Conservation (phyloP, 1,139 yeast genomes). For the Debaryomycetaceae sp. region DNA sequence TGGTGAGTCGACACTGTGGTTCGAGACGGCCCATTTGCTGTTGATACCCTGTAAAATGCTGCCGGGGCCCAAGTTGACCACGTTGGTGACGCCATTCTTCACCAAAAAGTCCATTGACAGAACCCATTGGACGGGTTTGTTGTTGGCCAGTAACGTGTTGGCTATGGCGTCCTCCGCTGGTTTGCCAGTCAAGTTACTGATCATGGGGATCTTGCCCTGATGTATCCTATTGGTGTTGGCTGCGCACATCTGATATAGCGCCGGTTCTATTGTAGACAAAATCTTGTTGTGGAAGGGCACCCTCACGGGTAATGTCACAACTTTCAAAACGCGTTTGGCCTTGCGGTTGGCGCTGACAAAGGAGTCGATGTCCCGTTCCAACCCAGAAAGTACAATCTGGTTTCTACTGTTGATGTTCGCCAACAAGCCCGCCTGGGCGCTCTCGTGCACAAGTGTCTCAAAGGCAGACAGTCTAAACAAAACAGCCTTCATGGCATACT, state of each 20-base stretch:
- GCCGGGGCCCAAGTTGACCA: constrained; percentile 40
- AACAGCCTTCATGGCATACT: constrained; percentile 38
- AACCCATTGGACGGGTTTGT: constrained; percentile 43
- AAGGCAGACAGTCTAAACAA: constrained; percentile 20
- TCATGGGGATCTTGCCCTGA: constrained; percentile 19
- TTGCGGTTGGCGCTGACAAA: constrained; percentile 16
- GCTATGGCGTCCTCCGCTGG: constrained; percentile 15
- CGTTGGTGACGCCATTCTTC: constrained; percentile 14
- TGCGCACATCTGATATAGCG: constrained; percentile 17
- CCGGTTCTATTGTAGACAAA: constrained; percentile 33
- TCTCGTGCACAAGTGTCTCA: constrained; percentile 16
- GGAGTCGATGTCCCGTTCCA: constrained; percentile 15
- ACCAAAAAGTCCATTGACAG: constrained; percentile 24
- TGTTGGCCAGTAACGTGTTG: constrained; percentile 32
- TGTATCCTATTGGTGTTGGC: neutral
- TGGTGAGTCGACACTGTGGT: constrained; percentile 9
- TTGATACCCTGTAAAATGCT: constrained; percentile 23
- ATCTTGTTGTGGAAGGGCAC: constrained; percentile 52
- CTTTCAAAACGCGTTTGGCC: constrained; percentile 19
- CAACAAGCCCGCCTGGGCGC: constrained; percentile 21
- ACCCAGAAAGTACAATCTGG: constrained; percentile 47
- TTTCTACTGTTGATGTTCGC: constrained; percentile 41
- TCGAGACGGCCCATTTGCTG: constrained; percentile 14
- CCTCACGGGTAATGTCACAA: constrained; percentile 38
- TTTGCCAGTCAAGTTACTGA: constrained; percentile 33